These are phyloP conservation scores for Cymbidium sinense DNA, from an alignment of 106 monocot genomes.

Conservation along the genomic window DNA sequence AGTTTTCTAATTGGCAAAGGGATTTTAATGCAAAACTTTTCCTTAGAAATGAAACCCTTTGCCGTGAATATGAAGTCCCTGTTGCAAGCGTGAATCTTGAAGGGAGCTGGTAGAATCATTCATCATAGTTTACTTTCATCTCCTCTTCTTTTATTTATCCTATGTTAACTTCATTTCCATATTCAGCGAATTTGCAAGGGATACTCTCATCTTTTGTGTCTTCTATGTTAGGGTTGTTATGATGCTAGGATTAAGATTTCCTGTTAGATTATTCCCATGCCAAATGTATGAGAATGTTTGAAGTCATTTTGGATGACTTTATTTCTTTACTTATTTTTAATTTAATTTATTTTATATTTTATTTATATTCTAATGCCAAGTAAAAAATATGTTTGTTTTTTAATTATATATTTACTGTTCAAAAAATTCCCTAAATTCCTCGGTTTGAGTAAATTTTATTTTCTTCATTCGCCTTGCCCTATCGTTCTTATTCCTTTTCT, in stretches of 20 bases:
- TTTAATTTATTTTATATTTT: no score
- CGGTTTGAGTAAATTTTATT: no score
- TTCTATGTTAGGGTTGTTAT: not conserved
- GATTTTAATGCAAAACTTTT: not conserved
- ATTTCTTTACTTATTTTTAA: no score
- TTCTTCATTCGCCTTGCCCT: no score
- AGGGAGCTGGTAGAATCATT: not conserved
- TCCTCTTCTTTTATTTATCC: not conserved
- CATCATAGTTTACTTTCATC: no score
- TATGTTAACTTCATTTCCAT: not conserved
- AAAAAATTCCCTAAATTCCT: no score
- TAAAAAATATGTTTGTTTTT: no score
- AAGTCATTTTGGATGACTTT: no score
- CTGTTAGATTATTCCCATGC: not conserved
- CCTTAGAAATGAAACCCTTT: not conserved
- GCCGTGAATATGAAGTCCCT: not conserved
- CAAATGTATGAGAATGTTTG: no score
- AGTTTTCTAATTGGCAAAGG: not conserved
- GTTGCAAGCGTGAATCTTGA: not conserved
- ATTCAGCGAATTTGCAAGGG: not conserved
- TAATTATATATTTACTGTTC: no score
- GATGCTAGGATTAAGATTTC: not conserved
- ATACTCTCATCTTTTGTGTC: not conserved
- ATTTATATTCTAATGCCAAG: no score
- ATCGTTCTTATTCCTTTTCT: no score